Conservation (phyloP, 2,329 filamentous ascomycete genomes). For the Phoma herbarum region DNA sequence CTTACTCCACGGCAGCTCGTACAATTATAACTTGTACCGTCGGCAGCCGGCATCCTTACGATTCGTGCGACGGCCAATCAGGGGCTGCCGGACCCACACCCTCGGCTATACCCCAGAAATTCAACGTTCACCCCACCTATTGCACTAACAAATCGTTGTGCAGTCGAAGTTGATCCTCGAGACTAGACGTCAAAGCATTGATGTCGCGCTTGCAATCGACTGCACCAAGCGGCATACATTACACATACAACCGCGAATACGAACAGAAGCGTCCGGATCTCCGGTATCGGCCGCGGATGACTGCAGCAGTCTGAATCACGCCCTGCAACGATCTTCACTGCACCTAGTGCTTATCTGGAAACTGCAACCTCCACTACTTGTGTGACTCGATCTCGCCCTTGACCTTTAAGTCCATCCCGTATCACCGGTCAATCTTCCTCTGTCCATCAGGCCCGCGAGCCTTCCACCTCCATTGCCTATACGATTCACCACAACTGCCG, state of each 20-base stretch:
- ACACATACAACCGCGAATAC: background rate
- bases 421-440: background rate
- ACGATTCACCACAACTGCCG: conserved; percentile 2
- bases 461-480: background rate
- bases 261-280: background rate
- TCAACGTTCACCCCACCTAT: conserved; percentile 20
- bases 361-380: background rate
- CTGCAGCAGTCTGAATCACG: conserved; percentile 18
- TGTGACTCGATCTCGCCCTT: background rate
- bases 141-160: conserved; percentile 1
- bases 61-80: conserved; percentile 6
- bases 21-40: background rate
- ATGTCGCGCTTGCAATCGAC: background rate
- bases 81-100: conserved; percentile 1
- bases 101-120: conserved; percentile 11
- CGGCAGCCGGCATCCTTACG: conserved; percentile 8
- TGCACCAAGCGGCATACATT: background rate
- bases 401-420: background rate
- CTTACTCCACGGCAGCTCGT: background rate
- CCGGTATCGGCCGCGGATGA: conserved; percentile 29
- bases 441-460: background rate
- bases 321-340: conserved; percentile 5
- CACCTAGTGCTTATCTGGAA: conserved; percentile 14
- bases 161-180: background rate
- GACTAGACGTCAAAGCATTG: no score